Base-by-base conservation (phyloP, 805 yeast species). In the Wickerhamomyces bisporus region DNA sequence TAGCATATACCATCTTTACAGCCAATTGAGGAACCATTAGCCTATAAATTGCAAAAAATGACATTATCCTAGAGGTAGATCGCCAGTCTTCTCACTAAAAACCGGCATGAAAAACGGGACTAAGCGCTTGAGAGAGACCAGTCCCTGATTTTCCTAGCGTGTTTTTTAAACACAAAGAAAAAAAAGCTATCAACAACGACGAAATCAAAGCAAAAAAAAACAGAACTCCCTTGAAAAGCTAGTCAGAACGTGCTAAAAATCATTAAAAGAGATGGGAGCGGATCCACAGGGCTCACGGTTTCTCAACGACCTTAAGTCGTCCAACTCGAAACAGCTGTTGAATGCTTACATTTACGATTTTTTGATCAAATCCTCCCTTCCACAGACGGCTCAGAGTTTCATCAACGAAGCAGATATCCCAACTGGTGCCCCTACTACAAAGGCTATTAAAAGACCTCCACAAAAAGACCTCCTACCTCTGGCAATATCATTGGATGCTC, bases 271-370 rank as follows among this genome's bases (percentile, higher is more conserved):
- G 31, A 30, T 30, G 32, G 32, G 32, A 30, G 12, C 32, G 11
- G 32, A 30, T 13, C 20, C 7, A 11, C 32, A 18, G 16, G 32
- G 16, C 25, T 8, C 24, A 5, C 14, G 43, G 25, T 48, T 38
- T 25, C 55, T 55, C 35, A 53, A 49, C 34, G 60, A 55, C 39
- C 40, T 48, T 14, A 47, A 49, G 38, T 47, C 57, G 2, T 35
- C 52, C 20, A 55, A 51, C 34, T 49, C 56, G 21, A 73, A 75
- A 49, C 80, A 79, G 54, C 59, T 80, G 23, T 64, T 88, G 44
- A 85, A 88, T 57, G 88, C 91, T 6, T 88, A 87, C 58, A 80
- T 88, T 26, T 86, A 87, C 56, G 96, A 88, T 61, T 89, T 86
- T 52, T 65, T 88, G 44, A 54, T 84, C 51, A 88, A 88, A 60